Evolutionary conservation across 2,329 filamentous ascomycete species (phyloP).

Genomic region (Hymenoscyphus scutula): DNA sequence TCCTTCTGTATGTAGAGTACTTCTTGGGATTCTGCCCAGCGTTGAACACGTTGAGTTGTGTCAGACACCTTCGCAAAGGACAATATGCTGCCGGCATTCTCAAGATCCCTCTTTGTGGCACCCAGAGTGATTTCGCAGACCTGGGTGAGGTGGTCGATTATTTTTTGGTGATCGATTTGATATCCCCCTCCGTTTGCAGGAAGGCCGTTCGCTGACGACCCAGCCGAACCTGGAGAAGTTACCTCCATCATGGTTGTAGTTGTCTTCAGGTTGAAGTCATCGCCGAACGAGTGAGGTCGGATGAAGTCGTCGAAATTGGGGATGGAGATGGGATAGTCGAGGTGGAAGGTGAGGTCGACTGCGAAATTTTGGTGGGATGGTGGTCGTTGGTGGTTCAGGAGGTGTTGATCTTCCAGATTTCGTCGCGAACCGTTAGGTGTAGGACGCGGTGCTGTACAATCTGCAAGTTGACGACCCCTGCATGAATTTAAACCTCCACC

Average conservation of each 20-base stretch:
- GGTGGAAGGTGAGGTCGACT: constrained; percentile 15
- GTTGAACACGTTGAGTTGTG: constrained; percentile 83
- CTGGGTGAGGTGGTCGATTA: constrained; percentile 69
- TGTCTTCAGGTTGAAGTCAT: constrained; percentile 27
- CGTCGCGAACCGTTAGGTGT: constrained; percentile 1
- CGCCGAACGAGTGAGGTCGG: constrained; percentile 18
- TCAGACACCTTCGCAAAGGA: constrained; percentile 70
- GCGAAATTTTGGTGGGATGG: constrained; percentile 21
- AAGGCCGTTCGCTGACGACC: constrained; percentile 31
- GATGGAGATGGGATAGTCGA: constrained; percentile 18
- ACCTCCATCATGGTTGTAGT: constrained; percentile 35
- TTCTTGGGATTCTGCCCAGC: constrained; percentile 84
- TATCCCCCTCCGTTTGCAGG: constrained; percentile 41
- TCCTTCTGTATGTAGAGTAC: constrained; percentile 93
- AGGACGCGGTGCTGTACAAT: constrained; percentile 11
- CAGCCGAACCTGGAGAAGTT: constrained; percentile 30
- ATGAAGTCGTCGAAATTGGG: constrained; percentile 20
- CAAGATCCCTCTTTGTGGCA: constrained; percentile 73
- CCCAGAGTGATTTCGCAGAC: constrained; percentile 73
- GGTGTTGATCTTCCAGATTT: constrained; percentile 1
- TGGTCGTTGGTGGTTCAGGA: constrained; percentile 14
- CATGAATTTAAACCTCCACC: constrained; percentile 8
- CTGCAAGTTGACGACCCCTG: constrained; percentile 11
- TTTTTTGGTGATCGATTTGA: constrained; percentile 62
- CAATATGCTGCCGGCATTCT: constrained; percentile 77